A percentile compares a stretch with the other conserved stretches of the same genome.
Evolutionary conservation across 257 asterid genomes (phyloP).

Genomic region (Solanum etuberosum): DNA sequence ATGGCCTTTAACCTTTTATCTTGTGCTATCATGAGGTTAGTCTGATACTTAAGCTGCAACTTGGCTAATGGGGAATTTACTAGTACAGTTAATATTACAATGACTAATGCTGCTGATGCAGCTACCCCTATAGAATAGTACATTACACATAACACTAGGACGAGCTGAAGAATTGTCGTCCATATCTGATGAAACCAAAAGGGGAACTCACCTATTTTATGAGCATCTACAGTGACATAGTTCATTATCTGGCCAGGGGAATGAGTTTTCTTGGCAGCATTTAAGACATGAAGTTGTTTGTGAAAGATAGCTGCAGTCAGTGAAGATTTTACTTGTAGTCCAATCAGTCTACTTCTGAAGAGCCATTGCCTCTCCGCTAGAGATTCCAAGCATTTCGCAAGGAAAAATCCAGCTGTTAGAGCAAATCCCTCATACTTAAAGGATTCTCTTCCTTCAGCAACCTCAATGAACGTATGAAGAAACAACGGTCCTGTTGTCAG

Average conservation of each 20-base stretch:
- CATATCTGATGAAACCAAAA: slow-evolving; percentile 84
- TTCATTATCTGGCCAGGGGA: slow-evolving; percentile 85
- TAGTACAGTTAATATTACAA: slow-evolving; percentile 49
- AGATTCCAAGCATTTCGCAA: slow-evolving; percentile 54
- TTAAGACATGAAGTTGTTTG: slow-evolving; percentile 62
- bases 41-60: slow-evolving; percentile 63
- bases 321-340: slow-evolving; percentile 48
- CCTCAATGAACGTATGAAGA: slow-evolving; percentile 1
- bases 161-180: slow-evolving; percentile 65
- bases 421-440: slow-evolving; percentile 21
- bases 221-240: slow-evolving; percentile 74
- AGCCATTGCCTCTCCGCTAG: slow-evolving; percentile 77
- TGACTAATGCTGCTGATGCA: slow-evolving; percentile 57
- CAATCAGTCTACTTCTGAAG: slow-evolving; percentile 52
- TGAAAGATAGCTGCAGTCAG: slow-evolving; percentile 56
- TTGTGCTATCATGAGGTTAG: slow-evolving; percentile 70
- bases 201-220: slow-evolving; percentile 73
- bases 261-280: slow-evolving; percentile 50
- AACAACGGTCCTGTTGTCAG: slow-evolving; percentile 5
- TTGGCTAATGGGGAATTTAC: slow-evolving; percentile 73
- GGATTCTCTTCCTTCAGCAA: slow-evolving; percentile 2
- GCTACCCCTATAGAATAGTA: slow-evolving; percentile 58
- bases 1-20: slow-evolving; percentile 68
- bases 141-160: slow-evolving; percentile 52
- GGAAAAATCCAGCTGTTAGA: slow-evolving; percentile 43